A percentile compares a stretch with the other conserved stretches of the same genome.
phyloP scores from a whole-genome alignment of 78 protist genomes.

The Dictyostelium discoideum region DNA sequence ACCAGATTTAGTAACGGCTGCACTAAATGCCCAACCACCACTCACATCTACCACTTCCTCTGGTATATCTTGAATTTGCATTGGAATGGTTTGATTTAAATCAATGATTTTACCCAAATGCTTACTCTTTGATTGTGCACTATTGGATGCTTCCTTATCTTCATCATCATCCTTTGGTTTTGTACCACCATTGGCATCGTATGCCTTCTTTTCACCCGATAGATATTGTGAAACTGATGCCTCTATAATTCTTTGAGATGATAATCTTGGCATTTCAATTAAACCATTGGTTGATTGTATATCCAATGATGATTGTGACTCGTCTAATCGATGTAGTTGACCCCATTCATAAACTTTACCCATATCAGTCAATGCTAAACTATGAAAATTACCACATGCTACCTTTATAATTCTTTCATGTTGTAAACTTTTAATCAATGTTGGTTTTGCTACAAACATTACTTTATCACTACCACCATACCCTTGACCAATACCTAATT shows the following conservation, averaged over 20 bases:
- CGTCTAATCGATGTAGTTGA: constrained; percentile 45
- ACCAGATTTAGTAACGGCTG: constrained; percentile 42
- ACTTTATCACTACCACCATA: constrained; percentile 16
- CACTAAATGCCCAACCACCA: constrained; percentile 79
- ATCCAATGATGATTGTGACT: not conserved
- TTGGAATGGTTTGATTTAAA: constrained; percentile 38
- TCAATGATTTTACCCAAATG: constrained; percentile 69
- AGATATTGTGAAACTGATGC: constrained; percentile 48
- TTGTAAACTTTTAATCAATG: not conserved
- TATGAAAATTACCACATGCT: constrained; percentile 61
- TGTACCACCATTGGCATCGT: constrained; percentile 28
- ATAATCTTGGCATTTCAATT: constrained; percentile 40
- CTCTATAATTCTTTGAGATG: constrained; percentile 27
- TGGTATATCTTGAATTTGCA: not conserved
- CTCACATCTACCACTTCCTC: constrained; percentile 20
- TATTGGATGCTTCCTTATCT: not conserved
- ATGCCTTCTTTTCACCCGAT: constrained; percentile 43
- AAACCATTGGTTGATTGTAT: constrained; percentile 10
- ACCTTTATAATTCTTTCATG: constrained; percentile 26
- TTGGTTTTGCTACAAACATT: not conserved
- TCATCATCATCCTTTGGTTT: constrained; percentile 22
- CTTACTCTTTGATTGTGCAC: not conserved
- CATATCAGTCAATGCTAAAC: constrained; percentile 56
- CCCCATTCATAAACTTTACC: constrained; percentile 83
- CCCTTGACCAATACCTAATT: constrained; percentile 46